Percentiles rank a stretch among this genome's conserved stretches.
These are phyloP conservation scores for Botrytis paeoniae DNA, from an alignment of 2,329 filamentous ascomycete species.

Conservation along the genomic window DNA sequence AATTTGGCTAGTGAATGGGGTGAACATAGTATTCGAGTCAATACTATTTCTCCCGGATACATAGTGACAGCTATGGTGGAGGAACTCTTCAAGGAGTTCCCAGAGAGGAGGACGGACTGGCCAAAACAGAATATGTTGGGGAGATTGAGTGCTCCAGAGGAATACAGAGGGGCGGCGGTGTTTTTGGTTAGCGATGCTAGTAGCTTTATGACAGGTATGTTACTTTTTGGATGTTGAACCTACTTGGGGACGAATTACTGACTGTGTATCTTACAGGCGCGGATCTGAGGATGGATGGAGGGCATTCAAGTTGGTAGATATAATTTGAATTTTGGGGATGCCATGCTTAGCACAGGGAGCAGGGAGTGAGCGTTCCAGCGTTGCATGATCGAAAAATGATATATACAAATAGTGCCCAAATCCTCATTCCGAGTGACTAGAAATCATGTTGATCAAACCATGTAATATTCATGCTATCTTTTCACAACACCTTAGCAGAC, in stretches of 20 bases:
- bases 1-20: slow-evolving; percentile 75
- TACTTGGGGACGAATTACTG: not conserved
- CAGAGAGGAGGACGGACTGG: slow-evolving; percentile 67
- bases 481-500: not conserved
- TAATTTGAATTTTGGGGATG: accelerated
- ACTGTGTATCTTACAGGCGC: not conserved
- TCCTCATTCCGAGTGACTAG: too few species aligned
- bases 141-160: slow-evolving; percentile 62
- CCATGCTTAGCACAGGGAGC: too few species aligned
- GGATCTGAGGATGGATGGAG: not conserved
- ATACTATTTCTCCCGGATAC: slow-evolving; percentile 77
- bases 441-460: too few species aligned
- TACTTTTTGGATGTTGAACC: not conserved
- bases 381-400: not conserved
- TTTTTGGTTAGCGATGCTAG: slow-evolving; percentile 66
- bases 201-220: slow-evolving; percentile 63
- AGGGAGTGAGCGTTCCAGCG: not conserved
- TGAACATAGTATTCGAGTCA: slow-evolving; percentile 64
- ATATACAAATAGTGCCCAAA: not conserved
- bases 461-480: too few species aligned
- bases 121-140: slow-evolving; percentile 82
- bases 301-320: not conserved
- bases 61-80: slow-evolving; percentile 83
- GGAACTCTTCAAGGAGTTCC: slow-evolving; percentile 71
- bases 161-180: slow-evolving; percentile 69